Evolutionary conservation across 805 yeast species (phyloP).

Genomic region (Starmerella tilneyi): DNA sequence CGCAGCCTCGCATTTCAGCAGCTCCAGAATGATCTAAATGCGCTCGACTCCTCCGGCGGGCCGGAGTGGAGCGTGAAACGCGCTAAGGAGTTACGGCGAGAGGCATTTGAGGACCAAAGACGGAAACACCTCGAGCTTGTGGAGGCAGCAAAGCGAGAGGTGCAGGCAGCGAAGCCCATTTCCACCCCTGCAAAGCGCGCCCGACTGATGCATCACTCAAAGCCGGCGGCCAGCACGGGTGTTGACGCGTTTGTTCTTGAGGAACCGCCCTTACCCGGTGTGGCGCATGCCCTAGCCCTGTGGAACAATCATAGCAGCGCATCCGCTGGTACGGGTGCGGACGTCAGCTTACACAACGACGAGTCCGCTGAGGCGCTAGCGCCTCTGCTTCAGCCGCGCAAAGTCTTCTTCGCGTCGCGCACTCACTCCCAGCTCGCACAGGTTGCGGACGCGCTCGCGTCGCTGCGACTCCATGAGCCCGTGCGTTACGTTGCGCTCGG

Average conservation of each 20-base stretch:
- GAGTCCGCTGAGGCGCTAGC: slow-evolving; percentile 12
- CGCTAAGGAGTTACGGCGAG: slow-evolving; percentile 27
- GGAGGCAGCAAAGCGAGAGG: slow-evolving; percentile 7
- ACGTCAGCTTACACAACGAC: slow-evolving; percentile 1
- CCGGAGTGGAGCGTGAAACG: slow-evolving; percentile 58
- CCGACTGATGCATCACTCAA: background rate
- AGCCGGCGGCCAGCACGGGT: background rate
- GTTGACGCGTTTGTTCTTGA: slow-evolving; percentile 12
- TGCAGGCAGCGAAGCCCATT: background rate
- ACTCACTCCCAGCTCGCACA: slow-evolving; percentile 86
- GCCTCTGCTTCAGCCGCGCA: slow-evolving; percentile 31
- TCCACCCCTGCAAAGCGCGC: background rate
- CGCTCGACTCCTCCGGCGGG: slow-evolving; percentile 41
- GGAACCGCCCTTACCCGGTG: slow-evolving; percentile 9
- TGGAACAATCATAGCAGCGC: background rate
- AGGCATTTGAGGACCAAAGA: slow-evolving; percentile 19
- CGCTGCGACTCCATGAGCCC: slow-evolving; percentile 55
- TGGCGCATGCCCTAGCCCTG: slow-evolving; percentile 7
- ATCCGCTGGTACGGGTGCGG: background rate
- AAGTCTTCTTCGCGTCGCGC: slow-evolving; percentile 66
- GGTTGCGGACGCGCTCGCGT: slow-evolving; percentile 57
- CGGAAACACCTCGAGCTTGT: slow-evolving; percentile 26
- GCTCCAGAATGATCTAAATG: slow-evolving; percentile 17
- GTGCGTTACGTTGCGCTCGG: slow-evolving; percentile 64
- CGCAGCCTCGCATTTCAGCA: slow-evolving; percentile 34